Evolutionary conservation across 2,329 filamentous ascomycete species (phyloP).

Genomic region (Colletotrichum cereale): DNA sequence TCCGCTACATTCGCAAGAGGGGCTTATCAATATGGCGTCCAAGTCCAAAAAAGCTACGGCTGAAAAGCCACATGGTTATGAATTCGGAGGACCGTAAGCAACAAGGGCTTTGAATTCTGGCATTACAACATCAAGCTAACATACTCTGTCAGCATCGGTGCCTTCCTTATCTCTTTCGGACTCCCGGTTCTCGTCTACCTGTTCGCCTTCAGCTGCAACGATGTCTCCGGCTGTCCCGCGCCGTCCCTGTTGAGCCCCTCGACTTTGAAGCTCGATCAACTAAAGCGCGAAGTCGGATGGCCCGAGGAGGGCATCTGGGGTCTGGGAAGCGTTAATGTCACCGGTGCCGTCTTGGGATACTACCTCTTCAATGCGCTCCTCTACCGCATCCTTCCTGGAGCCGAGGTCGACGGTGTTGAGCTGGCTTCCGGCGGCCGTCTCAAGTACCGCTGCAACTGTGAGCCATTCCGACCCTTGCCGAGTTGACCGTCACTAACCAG

Average conservation of each 20-base stretch:
- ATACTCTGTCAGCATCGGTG: constrained; percentile 69
- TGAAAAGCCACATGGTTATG: constrained; percentile 58
- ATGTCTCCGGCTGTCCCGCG: constrained; percentile 89
- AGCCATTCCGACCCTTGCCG: constrained; percentile 34
- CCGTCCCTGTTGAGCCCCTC: constrained; percentile 82
- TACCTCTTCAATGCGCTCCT: constrained; percentile 82
- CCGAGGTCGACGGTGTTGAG: constrained; percentile 76
- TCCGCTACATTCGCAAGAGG: background rate
- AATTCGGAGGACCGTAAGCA: constrained; percentile 65
- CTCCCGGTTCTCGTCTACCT: constrained; percentile 84
- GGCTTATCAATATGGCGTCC: constrained; percentile 47
- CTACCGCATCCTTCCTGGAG: constrained; percentile 81
- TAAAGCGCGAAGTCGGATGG: constrained; percentile 89
- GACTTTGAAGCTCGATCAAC: constrained; percentile 75
- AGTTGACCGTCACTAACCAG: background rate
- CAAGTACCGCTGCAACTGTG: constrained; percentile 86
- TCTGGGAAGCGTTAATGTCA: constrained; percentile 77
- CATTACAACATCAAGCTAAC: background rate
- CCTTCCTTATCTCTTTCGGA: constrained; percentile 81
- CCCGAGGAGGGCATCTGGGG: constrained; percentile 77
- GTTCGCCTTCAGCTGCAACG: constrained; percentile 90
- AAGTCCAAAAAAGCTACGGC: constrained; percentile 47
- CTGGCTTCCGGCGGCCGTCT: constrained; percentile 79
- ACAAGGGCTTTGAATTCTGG: fast-evolving
- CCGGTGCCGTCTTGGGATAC: constrained; percentile 80